A percentile compares a stretch with the other conserved stretches of the same genome.
Evolutionary conservation across 2,329 filamentous ascomycete genomes (phyloP).

Genomic region (Ophiostoma himal-ulmi): DNA sequence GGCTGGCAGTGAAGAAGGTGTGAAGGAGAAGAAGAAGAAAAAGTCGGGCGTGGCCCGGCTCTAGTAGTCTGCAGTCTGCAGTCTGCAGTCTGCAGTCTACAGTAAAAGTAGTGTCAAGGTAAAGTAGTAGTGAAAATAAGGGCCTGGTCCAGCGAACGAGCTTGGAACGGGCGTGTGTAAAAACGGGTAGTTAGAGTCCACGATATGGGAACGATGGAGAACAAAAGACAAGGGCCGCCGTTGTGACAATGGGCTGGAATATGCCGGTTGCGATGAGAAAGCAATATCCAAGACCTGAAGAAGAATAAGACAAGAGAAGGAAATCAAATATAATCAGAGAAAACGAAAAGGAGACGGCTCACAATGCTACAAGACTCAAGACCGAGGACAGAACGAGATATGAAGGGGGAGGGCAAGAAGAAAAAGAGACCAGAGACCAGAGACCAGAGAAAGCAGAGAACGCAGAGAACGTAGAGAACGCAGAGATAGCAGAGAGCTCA

Average conservation of each 20-base stretch:
- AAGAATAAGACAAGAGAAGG: not conserved
- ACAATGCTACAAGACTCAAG: not conserved
- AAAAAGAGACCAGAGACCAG: not conserved
- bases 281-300: not conserved
- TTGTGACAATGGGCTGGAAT: not conserved
- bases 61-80: constrained; percentile 10
- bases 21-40: constrained; percentile 14
- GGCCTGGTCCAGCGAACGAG: constrained; percentile 11
- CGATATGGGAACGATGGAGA: not conserved
- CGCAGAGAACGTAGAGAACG: too few relatives aligned
- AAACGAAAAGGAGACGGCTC: not conserved
- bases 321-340: not conserved
- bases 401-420: not conserved
- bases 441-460: too few relatives aligned
- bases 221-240: not conserved
- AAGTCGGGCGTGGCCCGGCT: constrained; percentile 12
- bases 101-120: not conserved
- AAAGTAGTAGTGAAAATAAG: constrained; percentile 12
- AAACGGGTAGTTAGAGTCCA: constrained; percentile 1
- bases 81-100: not conserved
- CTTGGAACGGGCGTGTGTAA: constrained; percentile 16
- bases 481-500: not conserved
- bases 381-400: not conserved
- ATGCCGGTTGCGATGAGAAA: not conserved
- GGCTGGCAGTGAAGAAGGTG: not conserved